Conservation (phyloP, 148 eudicot species). For the Silene conica region DNA sequence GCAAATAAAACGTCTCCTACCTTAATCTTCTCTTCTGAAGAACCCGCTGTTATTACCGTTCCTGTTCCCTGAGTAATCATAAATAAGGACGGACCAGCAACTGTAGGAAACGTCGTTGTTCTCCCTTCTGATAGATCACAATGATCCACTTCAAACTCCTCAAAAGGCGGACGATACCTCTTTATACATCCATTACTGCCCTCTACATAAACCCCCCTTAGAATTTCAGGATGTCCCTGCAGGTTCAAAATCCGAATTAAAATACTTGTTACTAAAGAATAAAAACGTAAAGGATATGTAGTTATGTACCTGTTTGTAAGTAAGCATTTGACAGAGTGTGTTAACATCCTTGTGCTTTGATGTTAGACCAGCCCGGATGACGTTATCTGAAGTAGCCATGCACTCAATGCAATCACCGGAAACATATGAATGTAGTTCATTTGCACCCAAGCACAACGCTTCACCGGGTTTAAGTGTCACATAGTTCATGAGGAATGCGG, state of each 20-base stretch:
- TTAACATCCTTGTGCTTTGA: constrained; percentile 68
- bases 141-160: constrained; percentile 83
- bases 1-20: constrained; percentile 71
- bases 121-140: constrained; percentile 46
- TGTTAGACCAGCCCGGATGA: constrained; percentile 19
- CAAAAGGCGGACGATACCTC: constrained; percentile 67
- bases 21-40: constrained; percentile 30
- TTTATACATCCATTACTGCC: constrained; percentile 31
- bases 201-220: constrained; percentile 46
- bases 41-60: constrained; percentile 22
- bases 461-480: constrained; percentile 81
- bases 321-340: constrained; percentile 82
- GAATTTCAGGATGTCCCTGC: constrained; percentile 67
- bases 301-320: constrained; percentile 71
- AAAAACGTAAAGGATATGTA: background rate
- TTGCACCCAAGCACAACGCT: constrained; percentile 70
- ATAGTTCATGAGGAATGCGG: constrained; percentile 70
- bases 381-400: constrained; percentile 96
- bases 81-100: constrained; percentile 67
- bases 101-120: constrained; percentile 36
- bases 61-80: constrained; percentile 58
- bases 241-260: no score
- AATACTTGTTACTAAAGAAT: no score
- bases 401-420: constrained; percentile 83
- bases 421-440: constrained; percentile 89